A percentile compares a stretch with the other conserved stretches of the same genome.
Conservation (phyloP, 2,329 filamentous ascomycete genomes). For the Ceratocystis eucalypticola region DNA sequence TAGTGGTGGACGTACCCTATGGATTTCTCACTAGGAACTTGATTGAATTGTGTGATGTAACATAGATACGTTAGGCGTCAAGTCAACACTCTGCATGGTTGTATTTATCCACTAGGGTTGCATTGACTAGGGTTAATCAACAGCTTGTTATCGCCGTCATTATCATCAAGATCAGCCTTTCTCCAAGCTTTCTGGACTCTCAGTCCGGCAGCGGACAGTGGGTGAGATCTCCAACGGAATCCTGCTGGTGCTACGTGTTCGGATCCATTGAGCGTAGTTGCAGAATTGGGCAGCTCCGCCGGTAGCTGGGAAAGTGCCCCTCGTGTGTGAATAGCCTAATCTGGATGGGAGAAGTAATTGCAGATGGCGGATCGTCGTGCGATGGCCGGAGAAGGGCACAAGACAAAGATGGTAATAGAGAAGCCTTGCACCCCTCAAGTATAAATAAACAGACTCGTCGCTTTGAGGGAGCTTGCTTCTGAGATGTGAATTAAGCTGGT, state of each 20-base stretch:
- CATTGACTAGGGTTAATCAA: background rate
- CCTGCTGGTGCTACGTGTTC: background rate
- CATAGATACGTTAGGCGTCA: background rate
- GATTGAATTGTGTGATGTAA: background rate
- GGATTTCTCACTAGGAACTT: background rate
- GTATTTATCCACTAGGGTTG: background rate
- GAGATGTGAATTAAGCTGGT: background rate
- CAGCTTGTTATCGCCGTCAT: background rate
- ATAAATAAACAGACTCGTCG: background rate
- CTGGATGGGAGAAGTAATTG: background rate
- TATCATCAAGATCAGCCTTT: background rate
- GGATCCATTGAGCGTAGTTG: background rate
- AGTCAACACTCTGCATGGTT: background rate
- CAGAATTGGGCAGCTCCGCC: background rate
- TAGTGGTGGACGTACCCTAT: too few species aligned
- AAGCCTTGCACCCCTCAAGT: too few species aligned
- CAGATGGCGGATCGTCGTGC: background rate
- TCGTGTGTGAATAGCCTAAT: background rate
- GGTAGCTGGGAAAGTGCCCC: background rate
- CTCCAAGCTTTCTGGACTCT: background rate
- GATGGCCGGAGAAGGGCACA: background rate
- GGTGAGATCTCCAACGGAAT: background rate
- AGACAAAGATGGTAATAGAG: too few species aligned
- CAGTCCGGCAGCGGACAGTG: background rate
- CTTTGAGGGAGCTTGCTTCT: background rate